These are phyloP conservation scores for Aspergillus cristatus DNA, from an alignment of 495 filamentous ascomycete genomes.

Conservation along the genomic window DNA sequence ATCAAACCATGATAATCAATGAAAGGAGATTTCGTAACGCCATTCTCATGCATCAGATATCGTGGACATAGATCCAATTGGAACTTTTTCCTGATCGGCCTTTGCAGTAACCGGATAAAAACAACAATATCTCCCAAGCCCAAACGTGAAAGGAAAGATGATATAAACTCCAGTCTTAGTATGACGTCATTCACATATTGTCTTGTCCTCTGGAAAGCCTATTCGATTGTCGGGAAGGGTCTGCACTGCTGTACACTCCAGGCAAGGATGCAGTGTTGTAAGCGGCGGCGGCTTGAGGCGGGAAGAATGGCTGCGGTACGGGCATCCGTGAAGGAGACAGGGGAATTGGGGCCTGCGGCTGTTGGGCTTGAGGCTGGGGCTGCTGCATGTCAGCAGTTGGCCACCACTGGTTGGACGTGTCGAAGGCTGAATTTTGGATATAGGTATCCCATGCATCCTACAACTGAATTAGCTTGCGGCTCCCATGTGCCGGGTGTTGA, in stretches of 20 bases:
- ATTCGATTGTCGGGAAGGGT: conserved; percentile 1
- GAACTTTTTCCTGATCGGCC: too few species aligned
- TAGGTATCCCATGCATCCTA: conserved; percentile 51
- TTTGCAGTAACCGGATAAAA: too few species aligned
- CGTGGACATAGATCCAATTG: too few species aligned
- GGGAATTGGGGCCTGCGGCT: conserved; percentile 4
- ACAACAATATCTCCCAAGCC: too few species aligned
- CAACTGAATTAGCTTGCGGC: conserved; percentile 8
- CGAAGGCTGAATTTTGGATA: conserved; percentile 41
- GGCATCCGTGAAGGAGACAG: conserved; percentile 11
- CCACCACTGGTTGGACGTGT: conserved; percentile 39
- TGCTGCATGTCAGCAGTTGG: conserved; percentile 30
- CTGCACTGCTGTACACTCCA: conserved; percentile 2
- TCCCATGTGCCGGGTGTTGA: background rate
- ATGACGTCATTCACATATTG: background rate
- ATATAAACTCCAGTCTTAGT: too few species aligned
- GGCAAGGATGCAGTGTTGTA: background rate
- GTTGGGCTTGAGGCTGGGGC: conserved; percentile 8
- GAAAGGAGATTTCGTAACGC: too few species aligned
- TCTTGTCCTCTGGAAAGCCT: background rate
- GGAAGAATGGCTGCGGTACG: conserved; percentile 8
- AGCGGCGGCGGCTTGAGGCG: conserved; percentile 11
- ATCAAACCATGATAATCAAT: too few species aligned
- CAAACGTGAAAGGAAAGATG: too few species aligned
- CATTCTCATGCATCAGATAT: too few species aligned